These are phyloP conservation scores for Haplographium delicatum DNA, from an alignment of 495 filamentous ascomycete genomes.

Conservation along the genomic window DNA sequence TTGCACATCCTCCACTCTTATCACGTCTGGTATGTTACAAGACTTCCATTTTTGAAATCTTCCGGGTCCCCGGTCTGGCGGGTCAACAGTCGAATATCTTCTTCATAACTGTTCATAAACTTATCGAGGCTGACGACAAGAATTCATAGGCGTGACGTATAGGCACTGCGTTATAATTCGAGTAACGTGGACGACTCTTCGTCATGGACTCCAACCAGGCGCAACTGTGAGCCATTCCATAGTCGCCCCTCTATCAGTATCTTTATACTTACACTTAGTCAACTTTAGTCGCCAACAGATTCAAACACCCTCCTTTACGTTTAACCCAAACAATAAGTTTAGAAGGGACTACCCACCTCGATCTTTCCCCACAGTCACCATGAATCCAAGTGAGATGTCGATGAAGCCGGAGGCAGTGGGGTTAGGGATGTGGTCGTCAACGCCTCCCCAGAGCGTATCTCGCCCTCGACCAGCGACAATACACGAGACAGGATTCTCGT, in stretches of 20 bases:
- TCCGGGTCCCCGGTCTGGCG: constrained; percentile 13
- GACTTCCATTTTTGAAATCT: constrained; percentile 3
- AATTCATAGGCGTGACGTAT: constrained; percentile 10
- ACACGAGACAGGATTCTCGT: constrained; percentile 51
- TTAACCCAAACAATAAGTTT: constrained; percentile 27
- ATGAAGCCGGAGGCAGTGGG: constrained; percentile 22
- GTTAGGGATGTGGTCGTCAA: constrained; percentile 26
- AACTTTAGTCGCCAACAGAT: constrained; percentile 23
- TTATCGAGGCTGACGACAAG: constrained; percentile 24
- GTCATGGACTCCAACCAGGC: constrained; percentile 27
- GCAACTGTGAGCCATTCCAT: constrained; percentile 22
- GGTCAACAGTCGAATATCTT: constrained; percentile 8
- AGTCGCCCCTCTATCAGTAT: constrained; percentile 1
- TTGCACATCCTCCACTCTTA: constrained; percentile 24
- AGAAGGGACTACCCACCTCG: constrained; percentile 27
- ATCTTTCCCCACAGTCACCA: constrained; percentile 24
- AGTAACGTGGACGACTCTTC: constrained; percentile 17
- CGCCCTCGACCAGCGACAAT: constrained; percentile 49
- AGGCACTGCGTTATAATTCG: constrained; percentile 12
- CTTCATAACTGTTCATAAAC: constrained; percentile 19
- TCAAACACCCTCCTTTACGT: constrained; percentile 26
- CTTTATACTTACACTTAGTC: constrained; percentile 14
- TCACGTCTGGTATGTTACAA: constrained; percentile 20
- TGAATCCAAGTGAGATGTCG: constrained; percentile 25
- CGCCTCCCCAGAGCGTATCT: constrained; percentile 16